These are phyloP conservation scores for Arabidopsis arenosa DNA, from an alignment of 345 rosid genomes.

Conservation along the genomic window DNA sequence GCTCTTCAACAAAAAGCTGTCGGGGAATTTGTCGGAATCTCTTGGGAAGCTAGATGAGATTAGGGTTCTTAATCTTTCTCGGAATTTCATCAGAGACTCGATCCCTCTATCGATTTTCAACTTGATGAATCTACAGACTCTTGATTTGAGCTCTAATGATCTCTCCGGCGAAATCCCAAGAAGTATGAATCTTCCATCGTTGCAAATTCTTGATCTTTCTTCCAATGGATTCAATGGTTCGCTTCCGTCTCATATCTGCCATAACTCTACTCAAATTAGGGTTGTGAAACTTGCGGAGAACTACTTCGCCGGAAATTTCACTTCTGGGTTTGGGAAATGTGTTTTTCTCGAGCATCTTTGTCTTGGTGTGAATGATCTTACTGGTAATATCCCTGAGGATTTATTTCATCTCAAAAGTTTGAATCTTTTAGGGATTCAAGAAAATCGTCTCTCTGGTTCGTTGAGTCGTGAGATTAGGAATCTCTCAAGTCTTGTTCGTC, in stretches of 20 bases:
- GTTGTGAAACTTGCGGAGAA: constrained; percentile 53
- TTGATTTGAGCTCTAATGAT: constrained; percentile 68
- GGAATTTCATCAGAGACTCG: constrained; percentile 52
- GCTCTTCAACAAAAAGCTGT: constrained; percentile 50
- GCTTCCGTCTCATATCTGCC: constrained; percentile 59
- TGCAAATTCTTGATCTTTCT: constrained; percentile 56
- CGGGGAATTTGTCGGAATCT: constrained; percentile 60
- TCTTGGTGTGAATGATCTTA: constrained; percentile 68
- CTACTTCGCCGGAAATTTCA: constrained; percentile 60
- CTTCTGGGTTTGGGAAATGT: constrained; percentile 56
- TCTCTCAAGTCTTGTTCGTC: constrained; percentile 55
- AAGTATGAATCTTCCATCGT: constrained; percentile 53
- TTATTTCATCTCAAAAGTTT: constrained; percentile 55
- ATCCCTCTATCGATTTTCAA: constrained; percentile 63
- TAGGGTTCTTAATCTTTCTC: constrained; percentile 61
- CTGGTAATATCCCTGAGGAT: constrained; percentile 57
- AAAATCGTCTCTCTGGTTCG: constrained; percentile 60
- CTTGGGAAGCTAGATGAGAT: constrained; percentile 56
- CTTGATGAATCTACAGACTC: constrained; percentile 49
- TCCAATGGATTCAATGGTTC: constrained; percentile 53
- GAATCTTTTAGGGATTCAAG: constrained; percentile 54
- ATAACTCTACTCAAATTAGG: constrained; percentile 49
- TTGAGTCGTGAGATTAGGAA: constrained; percentile 50
- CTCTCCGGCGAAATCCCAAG: constrained; percentile 55
- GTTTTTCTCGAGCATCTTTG: constrained; percentile 52